Conservation (phyloP, 306 rosid genomes). For the Prinsepia uniflora region DNA sequence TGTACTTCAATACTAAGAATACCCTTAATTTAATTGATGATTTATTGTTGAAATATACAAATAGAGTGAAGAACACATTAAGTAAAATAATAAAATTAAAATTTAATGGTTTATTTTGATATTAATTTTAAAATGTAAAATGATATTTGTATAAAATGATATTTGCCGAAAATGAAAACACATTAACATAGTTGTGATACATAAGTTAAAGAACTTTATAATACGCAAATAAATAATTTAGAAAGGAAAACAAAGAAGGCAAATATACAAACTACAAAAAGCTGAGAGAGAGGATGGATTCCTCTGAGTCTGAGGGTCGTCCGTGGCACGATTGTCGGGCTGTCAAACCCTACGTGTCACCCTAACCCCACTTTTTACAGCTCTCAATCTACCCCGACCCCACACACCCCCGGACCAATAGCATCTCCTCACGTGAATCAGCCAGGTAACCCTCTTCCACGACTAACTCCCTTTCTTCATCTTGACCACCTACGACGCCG, state of each 20-base stretch:
- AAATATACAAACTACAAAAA: constrained; percentile 13
- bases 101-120: no score
- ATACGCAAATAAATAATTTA: constrained; percentile 5
- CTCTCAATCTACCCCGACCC: constrained; percentile 12
- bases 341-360: constrained; percentile 37
- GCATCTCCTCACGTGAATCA: constrained; percentile 65
- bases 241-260: neutral
- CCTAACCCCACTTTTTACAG: constrained; percentile 26
- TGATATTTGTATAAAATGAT: no score
- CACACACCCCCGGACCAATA: constrained; percentile 18
- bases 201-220: neutral
- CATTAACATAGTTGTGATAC: no score
- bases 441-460: constrained; percentile 35
- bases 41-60: no score
- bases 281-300: constrained; percentile 33
- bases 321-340: constrained; percentile 36
- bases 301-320: constrained; percentile 37
- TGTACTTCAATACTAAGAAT: no score
- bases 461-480: neutral
- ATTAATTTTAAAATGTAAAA: no score
- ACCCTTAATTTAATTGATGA: no score
- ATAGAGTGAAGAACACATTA: no score
- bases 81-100: no score
- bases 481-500: constrained; percentile 29
- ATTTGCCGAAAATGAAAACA: no score